Conservation (phyloP, 768 basidiomycete genomes). For the Agaricus subrufescens region DNA sequence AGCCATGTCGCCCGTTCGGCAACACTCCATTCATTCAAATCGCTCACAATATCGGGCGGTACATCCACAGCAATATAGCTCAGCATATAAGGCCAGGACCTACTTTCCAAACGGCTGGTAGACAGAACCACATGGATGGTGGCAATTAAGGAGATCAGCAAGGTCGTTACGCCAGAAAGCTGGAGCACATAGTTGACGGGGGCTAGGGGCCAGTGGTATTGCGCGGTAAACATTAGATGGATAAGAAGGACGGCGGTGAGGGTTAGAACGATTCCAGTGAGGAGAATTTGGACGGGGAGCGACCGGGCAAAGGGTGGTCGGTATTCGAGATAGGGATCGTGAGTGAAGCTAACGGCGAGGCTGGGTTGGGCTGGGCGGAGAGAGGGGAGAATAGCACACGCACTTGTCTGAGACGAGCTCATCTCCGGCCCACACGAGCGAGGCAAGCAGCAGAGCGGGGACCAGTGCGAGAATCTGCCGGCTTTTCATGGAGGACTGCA, state of each 20-base stretch:
- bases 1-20: constrained; percentile 76
- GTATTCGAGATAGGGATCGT: constrained; percentile 74
- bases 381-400: neutral
- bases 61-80: constrained; percentile 84
- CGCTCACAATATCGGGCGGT: constrained; percentile 42
- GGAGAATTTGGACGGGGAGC: constrained; percentile 84
- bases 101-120: constrained; percentile 54
- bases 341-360: constrained; percentile 9
- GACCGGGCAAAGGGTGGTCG: constrained; percentile 84
- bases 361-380: neutral
- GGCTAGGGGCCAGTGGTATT: constrained; percentile 94
- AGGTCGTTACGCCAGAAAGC: constrained; percentile 73
- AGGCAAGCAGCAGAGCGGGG: neutral
- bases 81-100: constrained; percentile 93
- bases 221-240: constrained; percentile 91
- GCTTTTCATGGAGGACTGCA: neutral
- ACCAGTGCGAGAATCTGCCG: neutral
- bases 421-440: neutral
- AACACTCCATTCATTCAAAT: constrained; percentile 48
- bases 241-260: constrained; percentile 82
- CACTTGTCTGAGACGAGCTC: neutral
- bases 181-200: constrained; percentile 91
- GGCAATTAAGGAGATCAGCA: constrained; percentile 73
- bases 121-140: constrained; percentile 73
- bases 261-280: constrained; percentile 81